Base-by-base conservation (phyloP, 2,329 filamentous ascomycete species). In the Nemania sp. region DNA sequence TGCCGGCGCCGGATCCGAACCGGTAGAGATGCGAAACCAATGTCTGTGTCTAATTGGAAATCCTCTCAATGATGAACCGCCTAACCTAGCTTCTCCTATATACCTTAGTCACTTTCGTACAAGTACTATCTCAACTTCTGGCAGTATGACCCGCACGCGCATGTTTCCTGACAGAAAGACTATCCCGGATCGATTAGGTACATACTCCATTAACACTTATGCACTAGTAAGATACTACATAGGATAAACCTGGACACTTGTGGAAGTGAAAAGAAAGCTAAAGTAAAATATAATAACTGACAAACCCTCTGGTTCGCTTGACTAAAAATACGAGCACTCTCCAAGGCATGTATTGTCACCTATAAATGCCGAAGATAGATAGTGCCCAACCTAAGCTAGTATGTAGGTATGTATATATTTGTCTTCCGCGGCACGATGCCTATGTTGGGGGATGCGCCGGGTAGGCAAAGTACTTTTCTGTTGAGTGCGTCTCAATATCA, bases 41-140 rank as follows among this genome's bases (percentile, higher is more conserved):
- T 22, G 10, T 22, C 45, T 10, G 10, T 54, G 18, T 20, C 5
- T 18, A 13, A 11, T 51, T 41, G 47, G 35, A 35, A 29, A 20
- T 18, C 54, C 24, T 20, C 47, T 52, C 54, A 35, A 35, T 35
- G 32, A 35, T 53, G 3, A 32, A n/a, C 13, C 24, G 32, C 45
- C 38, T n/a, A n/a, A n/a, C n/a, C n/a, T n/a, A n/a, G n/a, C n/a
- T n/a, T n/a, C n/a, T n/a, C n/a, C n/a, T n/a, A 18, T n/a, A 43
- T 24, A 47, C 51, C 13, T 27, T 47, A n/a, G 53, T 47, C 32
- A 53, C 53, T 51, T 8, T 66, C 43, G 52, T 29, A 29, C 47
- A 26, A 2, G 18, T 15, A 8, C 41, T 20, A 35, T 45, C 38
- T 47, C 45, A 43, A 45, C n/a, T n/a, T n/a, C n/a, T n/a, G n/a